Percentiles rank a stretch among this genome's conserved stretches.
phyloP scores from a whole-genome alignment of 75 land plant species.

The Chamaecyparis obtusa region DNA sequence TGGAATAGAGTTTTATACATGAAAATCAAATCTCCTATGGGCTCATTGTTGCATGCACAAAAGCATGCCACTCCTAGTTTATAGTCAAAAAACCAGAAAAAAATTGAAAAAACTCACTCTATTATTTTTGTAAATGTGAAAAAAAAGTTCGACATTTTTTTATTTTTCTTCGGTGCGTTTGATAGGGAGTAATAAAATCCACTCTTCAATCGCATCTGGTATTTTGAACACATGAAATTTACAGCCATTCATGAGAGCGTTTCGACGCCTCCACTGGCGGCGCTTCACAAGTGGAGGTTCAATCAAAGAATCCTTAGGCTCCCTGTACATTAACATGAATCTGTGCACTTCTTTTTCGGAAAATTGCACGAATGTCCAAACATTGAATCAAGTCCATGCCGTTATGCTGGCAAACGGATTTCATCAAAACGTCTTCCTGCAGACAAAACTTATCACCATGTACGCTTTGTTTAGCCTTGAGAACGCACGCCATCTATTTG shows the following conservation, averaged over 20 bases:
- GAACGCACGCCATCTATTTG: constrained; percentile 57
- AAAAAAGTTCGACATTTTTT: no score
- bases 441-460: constrained; percentile 49
- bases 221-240: no score
- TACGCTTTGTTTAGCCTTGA: constrained; percentile 38
- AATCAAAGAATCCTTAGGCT: neutral
- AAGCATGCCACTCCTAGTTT: no score
- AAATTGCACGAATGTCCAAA: constrained; percentile 28
- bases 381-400: constrained; percentile 43
- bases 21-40: no score
- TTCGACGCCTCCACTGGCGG: neutral
- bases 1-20: no score
- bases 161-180: no score
- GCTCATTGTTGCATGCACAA: no score
- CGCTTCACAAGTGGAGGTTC: neutral
- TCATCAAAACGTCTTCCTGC: constrained; percentile 27
- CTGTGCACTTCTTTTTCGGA: constrained; percentile 46
- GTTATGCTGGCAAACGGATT: constrained; percentile 43
- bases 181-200: no score
- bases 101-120: no score
- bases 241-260: neutral
- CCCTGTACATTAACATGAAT: constrained; percentile 17
- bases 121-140: no score
- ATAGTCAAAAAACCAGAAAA: no score
- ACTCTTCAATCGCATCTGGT: no score